Evolutionary conservation across 371 early-diverging fungal species (phyloP).

Genomic region (Haplosporangium sp.): DNA sequence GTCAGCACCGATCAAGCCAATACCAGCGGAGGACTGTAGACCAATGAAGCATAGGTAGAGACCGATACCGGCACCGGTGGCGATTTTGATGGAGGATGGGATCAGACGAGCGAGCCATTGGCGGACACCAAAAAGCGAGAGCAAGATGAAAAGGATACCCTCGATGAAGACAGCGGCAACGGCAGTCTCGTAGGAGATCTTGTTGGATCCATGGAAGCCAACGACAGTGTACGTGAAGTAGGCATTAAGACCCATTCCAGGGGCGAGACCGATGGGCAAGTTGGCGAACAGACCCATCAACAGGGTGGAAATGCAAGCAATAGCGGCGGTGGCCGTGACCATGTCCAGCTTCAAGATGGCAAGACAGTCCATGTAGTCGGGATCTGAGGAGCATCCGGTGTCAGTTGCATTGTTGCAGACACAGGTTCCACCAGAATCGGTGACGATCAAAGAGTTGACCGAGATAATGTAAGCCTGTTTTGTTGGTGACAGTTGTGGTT

Average conservation of each 20-base stretch:
- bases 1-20: conserved; percentile 74
- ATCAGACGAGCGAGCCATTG: conserved; percentile 83
- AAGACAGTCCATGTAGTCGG: conserved; percentile 69
- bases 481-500: neutral
- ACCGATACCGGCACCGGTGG: conserved; percentile 86
- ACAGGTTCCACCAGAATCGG: conserved; percentile 82
- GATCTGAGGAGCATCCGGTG: conserved; percentile 54
- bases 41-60: conserved; percentile 84
- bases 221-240: conserved; percentile 88
- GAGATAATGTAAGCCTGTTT: conserved; percentile 70
- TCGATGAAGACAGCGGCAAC: conserved; percentile 85
- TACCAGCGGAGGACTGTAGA: conserved; percentile 81
- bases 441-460: conserved; percentile 79
- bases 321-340: conserved; percentile 81
- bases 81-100: conserved; percentile 78
- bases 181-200: conserved; percentile 75
- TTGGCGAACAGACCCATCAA: conserved; percentile 81
- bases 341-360: conserved; percentile 72
- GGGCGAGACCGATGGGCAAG: conserved; percentile 83
- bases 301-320: conserved; percentile 64
- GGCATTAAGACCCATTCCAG: conserved; percentile 87
- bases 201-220: conserved; percentile 82
- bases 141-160: conserved; percentile 79
- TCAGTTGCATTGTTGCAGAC: conserved; percentile 60
- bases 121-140: conserved; percentile 82